Percentiles rank a stretch among this genome's conserved stretches.
Conservation (phyloP, 805 yeast species). For the Yarrowia sp. region DNA sequence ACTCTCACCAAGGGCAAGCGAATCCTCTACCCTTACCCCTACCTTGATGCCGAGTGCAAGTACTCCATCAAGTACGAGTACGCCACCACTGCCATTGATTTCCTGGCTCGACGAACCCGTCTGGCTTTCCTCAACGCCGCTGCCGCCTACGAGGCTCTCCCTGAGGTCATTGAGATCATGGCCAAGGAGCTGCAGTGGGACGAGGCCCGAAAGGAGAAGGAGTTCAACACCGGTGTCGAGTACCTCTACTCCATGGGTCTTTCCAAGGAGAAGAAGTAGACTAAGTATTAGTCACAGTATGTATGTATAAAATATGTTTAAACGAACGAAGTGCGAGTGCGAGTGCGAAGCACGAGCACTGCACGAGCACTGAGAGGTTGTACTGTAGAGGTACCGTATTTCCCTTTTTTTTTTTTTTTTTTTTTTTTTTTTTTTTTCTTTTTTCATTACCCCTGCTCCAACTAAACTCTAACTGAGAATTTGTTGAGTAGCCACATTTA, state of each 20-base stretch:
- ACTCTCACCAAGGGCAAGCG: conserved; percentile 38
- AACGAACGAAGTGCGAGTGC: no score
- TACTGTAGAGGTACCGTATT: no score
- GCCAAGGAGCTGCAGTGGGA: conserved; percentile 77
- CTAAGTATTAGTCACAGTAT: no score
- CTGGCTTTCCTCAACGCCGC: conserved; percentile 86
- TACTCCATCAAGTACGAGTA: conserved; percentile 82
- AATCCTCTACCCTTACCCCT: conserved; percentile 68
- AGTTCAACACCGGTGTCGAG: conserved; percentile 42
- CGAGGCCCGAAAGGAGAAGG: conserved; percentile 52
- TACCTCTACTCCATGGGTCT: conserved; percentile 45
- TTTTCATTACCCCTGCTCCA: no score
- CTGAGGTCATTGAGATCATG: conserved; percentile 83
- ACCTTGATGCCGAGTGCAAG: conserved; percentile 78
- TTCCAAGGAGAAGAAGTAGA: conserved; percentile 14
- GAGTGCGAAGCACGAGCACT: no score
- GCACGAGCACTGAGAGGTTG: no score
- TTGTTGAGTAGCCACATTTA: no score
- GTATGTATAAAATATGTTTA: no score
- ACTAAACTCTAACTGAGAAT: no score
- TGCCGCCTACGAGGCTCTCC: conserved; percentile 76
- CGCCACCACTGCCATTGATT: conserved; percentile 83
- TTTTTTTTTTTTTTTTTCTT: no score
- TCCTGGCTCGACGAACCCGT: conserved; percentile 89
- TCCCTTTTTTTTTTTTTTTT: no score